These are phyloP conservation scores for Exidia glandulosa DNA, from an alignment of 768 basidiomycete species.

Conservation along the genomic window DNA sequence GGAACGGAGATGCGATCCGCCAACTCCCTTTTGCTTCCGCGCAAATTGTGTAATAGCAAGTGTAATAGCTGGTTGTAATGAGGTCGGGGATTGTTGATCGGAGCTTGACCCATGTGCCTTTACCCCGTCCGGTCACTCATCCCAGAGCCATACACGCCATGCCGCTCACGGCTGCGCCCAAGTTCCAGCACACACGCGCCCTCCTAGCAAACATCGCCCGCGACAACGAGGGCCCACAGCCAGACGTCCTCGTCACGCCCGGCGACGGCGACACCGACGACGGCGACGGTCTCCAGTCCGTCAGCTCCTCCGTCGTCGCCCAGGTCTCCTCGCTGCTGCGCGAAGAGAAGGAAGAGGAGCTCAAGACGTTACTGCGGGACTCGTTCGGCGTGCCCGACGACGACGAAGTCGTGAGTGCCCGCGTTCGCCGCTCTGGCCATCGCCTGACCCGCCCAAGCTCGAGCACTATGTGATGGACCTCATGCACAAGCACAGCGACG, in stretches of 20 bases:
- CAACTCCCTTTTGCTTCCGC: no score
- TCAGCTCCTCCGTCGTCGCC: slow-evolving; percentile 54
- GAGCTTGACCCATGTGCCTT: no score
- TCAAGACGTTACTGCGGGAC: slow-evolving; percentile 63
- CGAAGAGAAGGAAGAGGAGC: slow-evolving; percentile 78
- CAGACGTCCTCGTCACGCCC: slow-evolving; percentile 29
- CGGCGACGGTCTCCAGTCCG: slow-evolving; percentile 36
- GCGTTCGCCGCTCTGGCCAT: slow-evolving; percentile 1
- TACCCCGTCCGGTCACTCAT: no score
- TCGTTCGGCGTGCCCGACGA: slow-evolving; percentile 48
- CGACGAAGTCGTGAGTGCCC: slow-evolving; percentile 48
- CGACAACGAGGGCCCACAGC: slow-evolving; percentile 54
- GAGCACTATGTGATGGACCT: slow-evolving; percentile 87
- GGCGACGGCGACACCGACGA: slow-evolving; percentile 33
- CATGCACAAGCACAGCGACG: slow-evolving; percentile 92
- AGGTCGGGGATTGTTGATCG: no score
- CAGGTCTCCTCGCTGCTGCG: slow-evolving; percentile 61
- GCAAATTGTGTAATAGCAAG: no score
- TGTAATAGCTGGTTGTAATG: no score
- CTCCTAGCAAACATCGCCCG: slow-evolving; percentile 66
- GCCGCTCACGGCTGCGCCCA: slow-evolving; percentile 9
- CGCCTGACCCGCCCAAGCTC: slow-evolving; percentile 32
- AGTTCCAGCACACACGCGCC: slow-evolving; percentile 75
- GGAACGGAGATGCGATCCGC: no score
- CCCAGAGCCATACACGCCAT: not conserved